Conservation (phyloP, 176 grass and related monocot species). For the Canna indica region DNA sequence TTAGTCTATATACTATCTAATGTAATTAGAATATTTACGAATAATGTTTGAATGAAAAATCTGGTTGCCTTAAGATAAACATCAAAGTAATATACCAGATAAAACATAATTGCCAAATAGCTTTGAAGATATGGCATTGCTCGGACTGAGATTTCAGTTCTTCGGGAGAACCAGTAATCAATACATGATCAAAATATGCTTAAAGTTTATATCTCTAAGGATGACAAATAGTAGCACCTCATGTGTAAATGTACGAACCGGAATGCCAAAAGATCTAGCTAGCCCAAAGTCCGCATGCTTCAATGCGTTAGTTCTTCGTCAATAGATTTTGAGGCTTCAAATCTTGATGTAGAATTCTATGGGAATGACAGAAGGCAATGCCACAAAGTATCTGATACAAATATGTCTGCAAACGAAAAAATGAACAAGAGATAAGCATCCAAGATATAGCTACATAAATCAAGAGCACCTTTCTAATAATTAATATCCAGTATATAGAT, state of each 20-base stretch:
- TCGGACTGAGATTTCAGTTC: neutral
- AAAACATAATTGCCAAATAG: neutral
- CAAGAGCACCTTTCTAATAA: neutral
- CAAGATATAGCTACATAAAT: neutral
- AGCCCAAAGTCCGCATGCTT: constrained; percentile 99
- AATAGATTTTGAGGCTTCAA: constrained; percentile 95
- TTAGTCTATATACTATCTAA: neutral
- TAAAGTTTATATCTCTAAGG: neutral
- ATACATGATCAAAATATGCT: neutral
- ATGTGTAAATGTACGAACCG: constrained; percentile 76
- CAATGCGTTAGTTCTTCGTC: constrained; percentile 44
- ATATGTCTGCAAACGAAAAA: constrained; percentile 30
- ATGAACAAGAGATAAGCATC: neutral
- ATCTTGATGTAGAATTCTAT: constrained; percentile 78
- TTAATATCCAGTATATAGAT: neutral
- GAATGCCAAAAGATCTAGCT: constrained; percentile 75
- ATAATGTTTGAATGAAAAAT: neutral
- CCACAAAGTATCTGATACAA: constrained; percentile 83
- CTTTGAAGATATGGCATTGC: neutral
- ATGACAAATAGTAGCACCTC: constrained; percentile 30
- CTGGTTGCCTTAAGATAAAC: neutral
- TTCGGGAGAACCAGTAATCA: neutral
- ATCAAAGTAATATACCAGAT: neutral
- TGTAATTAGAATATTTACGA: neutral
- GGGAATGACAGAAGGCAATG: constrained; percentile 89